Conservation (phyloP, 495 filamentous ascomycete genomes). For the Xylaria castorea region DNA sequence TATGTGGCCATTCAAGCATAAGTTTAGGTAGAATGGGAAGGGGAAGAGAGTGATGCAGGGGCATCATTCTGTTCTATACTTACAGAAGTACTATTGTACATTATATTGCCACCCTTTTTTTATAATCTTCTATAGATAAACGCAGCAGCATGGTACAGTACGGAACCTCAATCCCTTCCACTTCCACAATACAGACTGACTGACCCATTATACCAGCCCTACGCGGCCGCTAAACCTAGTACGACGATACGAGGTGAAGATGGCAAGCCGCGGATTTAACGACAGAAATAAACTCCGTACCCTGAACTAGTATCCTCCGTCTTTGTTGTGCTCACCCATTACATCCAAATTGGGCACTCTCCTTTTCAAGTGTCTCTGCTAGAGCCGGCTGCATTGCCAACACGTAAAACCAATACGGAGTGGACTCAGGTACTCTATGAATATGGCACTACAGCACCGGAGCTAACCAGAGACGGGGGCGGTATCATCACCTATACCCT, state of each 20-base stretch:
- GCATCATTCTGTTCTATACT: no score
- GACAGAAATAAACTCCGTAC: not conserved
- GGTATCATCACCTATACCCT: not conserved
- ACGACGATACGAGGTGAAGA: slow-evolving; percentile 23
- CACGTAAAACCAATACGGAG: not conserved
- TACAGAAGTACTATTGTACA: no score
- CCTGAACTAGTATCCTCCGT: not conserved
- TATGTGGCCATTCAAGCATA: no score
- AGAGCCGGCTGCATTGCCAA: not conserved
- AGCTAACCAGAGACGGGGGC: not conserved
- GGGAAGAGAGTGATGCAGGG: no score
- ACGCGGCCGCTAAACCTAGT: slow-evolving; percentile 21
- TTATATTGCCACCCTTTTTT: no score
- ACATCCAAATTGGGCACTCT: not conserved
- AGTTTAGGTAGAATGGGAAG: no score
- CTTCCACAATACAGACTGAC: no score
- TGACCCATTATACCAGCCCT: not conserved
- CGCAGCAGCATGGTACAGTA: no score
- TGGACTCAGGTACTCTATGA: not conserved
- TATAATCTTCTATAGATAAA: no score
- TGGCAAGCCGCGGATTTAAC: slow-evolving; percentile 16
- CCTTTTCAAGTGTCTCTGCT: not conserved
- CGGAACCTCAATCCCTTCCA: no score
- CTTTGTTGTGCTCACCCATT: not conserved
- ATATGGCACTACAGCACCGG: not conserved